Percentiles rank a stretch among this genome's conserved stretches.
phyloP scores from a whole-genome alignment of 441 rosid species.

The Gossypium davidsonii region DNA sequence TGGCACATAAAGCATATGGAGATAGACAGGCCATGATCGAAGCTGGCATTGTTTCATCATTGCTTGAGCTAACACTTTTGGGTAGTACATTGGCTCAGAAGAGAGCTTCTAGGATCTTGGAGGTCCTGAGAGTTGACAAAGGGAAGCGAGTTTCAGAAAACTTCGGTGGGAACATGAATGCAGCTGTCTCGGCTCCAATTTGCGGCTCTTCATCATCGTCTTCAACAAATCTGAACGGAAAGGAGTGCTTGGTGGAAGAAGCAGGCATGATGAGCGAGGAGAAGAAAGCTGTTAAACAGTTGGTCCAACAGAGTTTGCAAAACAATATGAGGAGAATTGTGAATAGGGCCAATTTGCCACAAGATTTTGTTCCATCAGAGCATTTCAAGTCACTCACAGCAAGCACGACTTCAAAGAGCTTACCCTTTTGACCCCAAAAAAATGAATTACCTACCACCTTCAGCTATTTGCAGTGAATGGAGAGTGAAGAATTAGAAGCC shows the following conservation, averaged over 20 bases:
- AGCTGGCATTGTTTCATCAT: slow-evolving; percentile 71
- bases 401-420: slow-evolving; percentile 88
- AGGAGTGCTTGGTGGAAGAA: slow-evolving; percentile 44
- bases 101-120: slow-evolving; percentile 89
- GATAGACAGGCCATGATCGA: slow-evolving; percentile 89
- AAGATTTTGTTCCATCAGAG: slow-evolving; percentile 89
- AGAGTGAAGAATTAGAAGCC: slow-evolving; percentile 17
- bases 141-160: slow-evolving; percentile 76
- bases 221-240: slow-evolving; percentile 31
- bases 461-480: neutral
- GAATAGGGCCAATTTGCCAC: slow-evolving; percentile 92
- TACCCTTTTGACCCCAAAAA: slow-evolving; percentile 61
- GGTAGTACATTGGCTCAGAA: slow-evolving; percentile 92
- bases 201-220: slow-evolving; percentile 55
- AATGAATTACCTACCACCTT: neutral
- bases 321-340: slow-evolving; percentile 94
- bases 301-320: slow-evolving; percentile 94
- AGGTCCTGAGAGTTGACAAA: slow-evolving; percentile 70
- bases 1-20: slow-evolving; percentile 85
- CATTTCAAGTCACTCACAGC: slow-evolving; percentile 78
- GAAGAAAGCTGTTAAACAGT: slow-evolving; percentile 87
- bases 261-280: slow-evolving; percentile 89
- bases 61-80: slow-evolving; percentile 82
- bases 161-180: slow-evolving; percentile 45
- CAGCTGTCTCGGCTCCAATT: slow-evolving; percentile 81